Conservation (phyloP, 208 protist genomes). For the Eutreptiella sp. region DNA sequence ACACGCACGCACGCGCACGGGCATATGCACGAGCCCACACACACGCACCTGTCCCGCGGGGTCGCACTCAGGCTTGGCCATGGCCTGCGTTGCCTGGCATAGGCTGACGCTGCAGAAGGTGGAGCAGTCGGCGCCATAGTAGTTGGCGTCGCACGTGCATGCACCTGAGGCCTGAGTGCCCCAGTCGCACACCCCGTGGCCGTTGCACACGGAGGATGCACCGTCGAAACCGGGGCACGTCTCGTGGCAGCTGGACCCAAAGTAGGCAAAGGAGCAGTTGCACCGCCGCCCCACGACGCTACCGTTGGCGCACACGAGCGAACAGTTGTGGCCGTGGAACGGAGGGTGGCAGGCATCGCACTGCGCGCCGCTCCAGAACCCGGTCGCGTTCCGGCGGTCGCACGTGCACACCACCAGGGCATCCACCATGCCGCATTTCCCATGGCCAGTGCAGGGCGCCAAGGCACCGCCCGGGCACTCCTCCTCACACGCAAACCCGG, state of each 20-base stretch:
- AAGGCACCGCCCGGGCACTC: too few relatives aligned
- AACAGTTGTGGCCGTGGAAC: too few relatives aligned
- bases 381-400: conserved; percentile 1
- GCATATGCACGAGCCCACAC: too few relatives aligned
- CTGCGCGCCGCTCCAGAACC: conserved; percentile 14
- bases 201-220: conserved; percentile 1
- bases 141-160: neutral
- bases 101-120: neutral
- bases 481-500: conserved; percentile 20
- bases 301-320: too few relatives aligned
- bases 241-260: neutral
- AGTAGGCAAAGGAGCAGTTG: too few relatives aligned
- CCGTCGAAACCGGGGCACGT: neutral
- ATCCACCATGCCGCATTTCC: conserved; percentile 15
- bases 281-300: too few relatives aligned
- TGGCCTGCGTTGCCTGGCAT: too few relatives aligned
- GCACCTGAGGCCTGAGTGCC: neutral
- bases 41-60: conserved; percentile 5
- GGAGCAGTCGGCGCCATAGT: neutral
- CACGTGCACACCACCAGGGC: too few relatives aligned
- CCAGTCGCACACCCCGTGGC: neutral
- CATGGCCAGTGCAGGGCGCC: conserved; percentile 18
- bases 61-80: conserved; percentile 23
- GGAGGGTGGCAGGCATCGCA: conserved; percentile 17
- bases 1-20: too few relatives aligned